Conservation (phyloP, 441 rosid genomes). For the Eutrema salsugineum region DNA sequence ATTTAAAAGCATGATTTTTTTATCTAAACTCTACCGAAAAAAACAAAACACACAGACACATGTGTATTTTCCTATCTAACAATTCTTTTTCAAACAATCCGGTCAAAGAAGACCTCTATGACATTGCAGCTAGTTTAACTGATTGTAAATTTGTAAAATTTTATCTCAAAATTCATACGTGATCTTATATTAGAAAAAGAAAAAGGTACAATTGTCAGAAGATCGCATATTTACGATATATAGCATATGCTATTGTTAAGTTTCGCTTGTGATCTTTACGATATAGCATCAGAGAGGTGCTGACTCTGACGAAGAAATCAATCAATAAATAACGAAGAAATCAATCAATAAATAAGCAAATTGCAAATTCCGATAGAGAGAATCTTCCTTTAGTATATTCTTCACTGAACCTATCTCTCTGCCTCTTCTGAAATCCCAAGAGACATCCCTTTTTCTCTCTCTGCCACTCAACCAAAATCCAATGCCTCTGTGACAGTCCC, state of each 20-base stretch:
- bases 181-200: neutral
- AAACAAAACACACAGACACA: too few species aligned
- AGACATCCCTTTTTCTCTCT: neutral
- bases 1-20: neutral
- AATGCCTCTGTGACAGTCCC: neutral
- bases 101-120: neutral
- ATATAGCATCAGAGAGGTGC: neutral
- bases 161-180: neutral
- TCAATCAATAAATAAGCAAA: neutral
- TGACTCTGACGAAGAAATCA: neutral
- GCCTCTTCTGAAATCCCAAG: constrained; percentile 26
- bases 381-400: constrained; percentile 19
- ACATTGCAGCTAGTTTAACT: too few species aligned
- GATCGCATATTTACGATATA: neutral
- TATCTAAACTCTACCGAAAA: too few species aligned
- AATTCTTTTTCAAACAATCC: neutral
- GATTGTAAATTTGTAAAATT: too few species aligned
- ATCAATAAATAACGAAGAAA: too few species aligned
- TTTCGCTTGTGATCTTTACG: constrained; percentile 2
- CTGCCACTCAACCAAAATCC: neutral
- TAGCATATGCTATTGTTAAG: neutral
- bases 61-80: too few species aligned
- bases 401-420: neutral
- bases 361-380: constrained; percentile 9
- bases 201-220: neutral